Evolutionary conservation across 2,329 filamentous ascomycete species (phyloP).

Genomic region (Cercospora zeina): DNA sequence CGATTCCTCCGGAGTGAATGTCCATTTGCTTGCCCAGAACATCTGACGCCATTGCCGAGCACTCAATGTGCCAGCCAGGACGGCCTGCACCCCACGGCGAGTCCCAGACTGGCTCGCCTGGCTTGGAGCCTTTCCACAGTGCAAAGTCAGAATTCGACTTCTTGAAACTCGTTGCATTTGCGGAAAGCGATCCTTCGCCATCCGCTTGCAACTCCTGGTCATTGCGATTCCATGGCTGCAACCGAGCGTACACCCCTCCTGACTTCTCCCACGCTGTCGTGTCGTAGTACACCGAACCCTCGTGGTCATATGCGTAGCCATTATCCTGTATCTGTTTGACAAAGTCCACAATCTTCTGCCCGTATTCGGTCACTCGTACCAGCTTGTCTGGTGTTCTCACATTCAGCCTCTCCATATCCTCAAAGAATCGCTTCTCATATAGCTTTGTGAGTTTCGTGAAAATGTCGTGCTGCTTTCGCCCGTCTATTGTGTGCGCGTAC

Average conservation of each 20-base stretch:
- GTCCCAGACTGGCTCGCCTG: conserved; percentile 86
- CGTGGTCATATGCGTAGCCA: conserved; percentile 71
- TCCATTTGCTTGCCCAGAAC: conserved; percentile 84
- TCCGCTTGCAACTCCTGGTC: conserved; percentile 83
- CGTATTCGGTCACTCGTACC: conserved; percentile 90
- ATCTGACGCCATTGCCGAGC: conserved; percentile 91
- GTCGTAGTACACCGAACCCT: conserved; percentile 90
- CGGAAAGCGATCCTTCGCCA: conserved; percentile 77
- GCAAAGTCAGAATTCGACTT: conserved; percentile 81
- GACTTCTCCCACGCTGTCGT: conserved; percentile 80
- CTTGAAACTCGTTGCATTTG: conserved; percentile 61
- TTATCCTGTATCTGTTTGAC: conserved; percentile 81
- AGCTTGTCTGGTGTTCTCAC: conserved; percentile 78
- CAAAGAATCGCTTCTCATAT: conserved; percentile 84
- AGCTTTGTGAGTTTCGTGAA: conserved; percentile 83
- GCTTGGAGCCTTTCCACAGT: conserved; percentile 88
- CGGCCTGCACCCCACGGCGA: conserved; percentile 85
- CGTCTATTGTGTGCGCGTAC: conserved; percentile 58
- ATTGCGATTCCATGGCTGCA: conserved; percentile 81
- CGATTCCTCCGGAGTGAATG: conserved; percentile 89
- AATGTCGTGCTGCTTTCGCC: conserved; percentile 64
- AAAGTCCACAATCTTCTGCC: conserved; percentile 80
- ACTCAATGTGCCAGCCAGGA: conserved; percentile 97
- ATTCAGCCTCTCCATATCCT: conserved; percentile 84
- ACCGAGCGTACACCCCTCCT: conserved; percentile 79